Evolutionary conservation across 371 early-diverging fungal genomes (phyloP).

Genomic region (Mucor indicus): DNA sequence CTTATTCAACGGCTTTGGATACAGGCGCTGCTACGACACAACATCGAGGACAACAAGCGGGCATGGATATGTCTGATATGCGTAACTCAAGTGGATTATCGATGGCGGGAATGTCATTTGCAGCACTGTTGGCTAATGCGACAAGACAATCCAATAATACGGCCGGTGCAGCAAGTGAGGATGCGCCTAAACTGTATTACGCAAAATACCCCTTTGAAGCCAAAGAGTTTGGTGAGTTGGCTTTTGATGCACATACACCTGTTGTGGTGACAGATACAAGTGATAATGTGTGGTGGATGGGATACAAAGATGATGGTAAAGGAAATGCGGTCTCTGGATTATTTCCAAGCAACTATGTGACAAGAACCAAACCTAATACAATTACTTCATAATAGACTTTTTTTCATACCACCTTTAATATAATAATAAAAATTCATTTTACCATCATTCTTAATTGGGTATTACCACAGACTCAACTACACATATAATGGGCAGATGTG

Average conservation of each 20-base stretch:
- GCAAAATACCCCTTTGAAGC: slow-evolving; percentile 75
- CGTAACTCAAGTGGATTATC: neutral
- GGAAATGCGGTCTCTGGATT: slow-evolving; percentile 33
- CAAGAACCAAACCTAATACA: slow-evolving; percentile 24
- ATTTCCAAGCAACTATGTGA: slow-evolving; percentile 42
- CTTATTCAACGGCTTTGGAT: slow-evolving; percentile 12
- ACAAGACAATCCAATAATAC: slow-evolving; percentile 9
- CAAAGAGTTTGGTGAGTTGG: slow-evolving; percentile 74
- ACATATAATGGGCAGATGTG: too few relatives aligned
- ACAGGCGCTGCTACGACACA: neutral
- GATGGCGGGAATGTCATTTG: neutral
- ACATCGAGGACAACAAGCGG: neutral
- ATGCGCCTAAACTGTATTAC: slow-evolving; percentile 51
- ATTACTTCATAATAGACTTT: too few relatives aligned
- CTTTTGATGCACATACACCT: slow-evolving; percentile 61
- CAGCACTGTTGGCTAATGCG: slow-evolving; percentile 5
- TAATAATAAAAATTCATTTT: too few relatives aligned
- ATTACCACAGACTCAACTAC: too few relatives aligned
- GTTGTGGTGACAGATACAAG: slow-evolving; percentile 76
- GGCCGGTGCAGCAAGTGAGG: slow-evolving; percentile 25
- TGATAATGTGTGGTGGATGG: slow-evolving; percentile 87
- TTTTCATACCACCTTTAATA: too few relatives aligned
- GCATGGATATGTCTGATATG: slow-evolving; percentile 5
- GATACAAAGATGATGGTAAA: slow-evolving; percentile 60
- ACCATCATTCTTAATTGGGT: too few relatives aligned